Base-by-base conservation (phyloP, 2,329 filamentous ascomycete genomes). In the Cryphonectria naterciae region DNA sequence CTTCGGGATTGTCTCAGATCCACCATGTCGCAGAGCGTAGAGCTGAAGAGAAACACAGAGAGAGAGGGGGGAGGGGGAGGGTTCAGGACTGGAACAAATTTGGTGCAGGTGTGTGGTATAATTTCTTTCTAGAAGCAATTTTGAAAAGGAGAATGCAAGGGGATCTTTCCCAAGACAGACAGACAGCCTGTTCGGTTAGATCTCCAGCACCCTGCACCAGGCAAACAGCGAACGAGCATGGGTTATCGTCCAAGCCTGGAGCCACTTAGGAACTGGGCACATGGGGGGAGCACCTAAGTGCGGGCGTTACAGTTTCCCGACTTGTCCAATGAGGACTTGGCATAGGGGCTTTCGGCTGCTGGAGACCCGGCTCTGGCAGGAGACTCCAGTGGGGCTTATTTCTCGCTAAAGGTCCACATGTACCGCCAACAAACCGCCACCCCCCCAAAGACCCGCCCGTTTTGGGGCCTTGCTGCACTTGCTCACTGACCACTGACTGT, bases 121-220 rank as follows among this genome's bases (percentile, higher is more conserved):
- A 64, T n/a, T 28, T 64, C 22, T 28, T 64, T 43, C 41, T 64
- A 43, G 37, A 64, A 43, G 61, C 37, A 64, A 64, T 64, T 32
- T 64, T 43, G 61, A 64, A 64, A 64, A 64, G 61, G 61, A 64
- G 61, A 64, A 62, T 35, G 37, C 35, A 11, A 39, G 60, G 60
- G 35, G n/a, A 8, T 8, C 35, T 35, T n/a, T 5, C 25, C 32
- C 32, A 32, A 32, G 32, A 32, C 32, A 32, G 32, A 32, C 22
- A 11, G 11, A 11, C 17, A 22, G 60, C 60, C n/a, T 49, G 46
- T 49, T 49, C 17, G 43, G 32, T 41, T 43, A n/a, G 37, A 63
- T 43, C 61, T 64, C 41, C 22, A 63, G 61, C 61, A 25, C n/a
- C 19, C 39, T 28, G 10, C 37, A 17, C 4, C 37, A 25, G 35